Base-by-base conservation (phyloP, 805 yeast genomes). In the Wickerhamomyces chambardii region DNA sequence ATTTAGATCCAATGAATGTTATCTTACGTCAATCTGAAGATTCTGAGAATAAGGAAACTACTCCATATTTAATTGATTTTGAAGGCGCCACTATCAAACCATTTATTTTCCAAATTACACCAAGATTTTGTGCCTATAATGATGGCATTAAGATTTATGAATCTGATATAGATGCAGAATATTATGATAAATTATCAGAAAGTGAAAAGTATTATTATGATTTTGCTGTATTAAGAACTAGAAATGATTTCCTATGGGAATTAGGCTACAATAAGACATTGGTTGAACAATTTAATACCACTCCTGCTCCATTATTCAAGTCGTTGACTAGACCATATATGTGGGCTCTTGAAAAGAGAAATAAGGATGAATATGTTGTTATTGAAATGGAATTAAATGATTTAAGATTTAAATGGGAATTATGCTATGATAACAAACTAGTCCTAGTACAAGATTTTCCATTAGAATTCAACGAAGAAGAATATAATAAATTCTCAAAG, bases 231-330 rank as follows among this genome's bases (percentile, higher is more conserved):
- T 78, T 78, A 48, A 78, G 90, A 59, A 89, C 97, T 5, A 78
- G 96, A 67, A 86, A 89, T 55, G 95, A 90, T 59, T 78, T 82
- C 47, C 59, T 83, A 38, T 90, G 95, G 89, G 97, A 90, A 59
- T 60, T 73, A 40, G 73, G 78, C 18, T 65, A 89, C 46, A 84
- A 82, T 49, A 71, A 73, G 32, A 68, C 68, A 31, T 66, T 73
- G 37, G 79, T 76, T 43, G 73, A 76, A 30, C 68, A 89, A 41
- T 75, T 90, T 44, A 83, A 84, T 11, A 76, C 90, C 17, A 87
- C 86, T 43, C 77, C 84, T 8, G 84, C 92, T 1, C 96, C 95
- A 24, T 73, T 75, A 26, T 64, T 82, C 42, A 90, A 89, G 61
- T 63, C 76, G 40, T 63, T 83, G 47, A 81, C 77, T 53, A 63